A percentile compares a stretch with the other conserved stretches of the same genome.
These are phyloP conservation scores for Stagonosporopsis vannaccii DNA, from an alignment of 2,329 filamentous ascomycete species.

Conservation along the genomic window DNA sequence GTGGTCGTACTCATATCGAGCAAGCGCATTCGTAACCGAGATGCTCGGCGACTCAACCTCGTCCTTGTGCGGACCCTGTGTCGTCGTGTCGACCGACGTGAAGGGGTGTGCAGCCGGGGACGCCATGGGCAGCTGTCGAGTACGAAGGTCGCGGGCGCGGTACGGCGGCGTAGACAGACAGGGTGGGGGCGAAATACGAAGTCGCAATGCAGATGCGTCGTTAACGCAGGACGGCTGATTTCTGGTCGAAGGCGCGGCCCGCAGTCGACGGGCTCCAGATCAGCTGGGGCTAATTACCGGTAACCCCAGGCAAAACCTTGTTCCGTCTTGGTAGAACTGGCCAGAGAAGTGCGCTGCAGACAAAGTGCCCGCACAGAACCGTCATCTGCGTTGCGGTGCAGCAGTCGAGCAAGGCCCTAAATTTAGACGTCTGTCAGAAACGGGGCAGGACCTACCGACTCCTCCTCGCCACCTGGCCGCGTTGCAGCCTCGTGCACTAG, in stretches of 20 bases:
- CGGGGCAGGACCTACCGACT: constrained; percentile 15
- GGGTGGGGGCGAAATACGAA: constrained; percentile 43
- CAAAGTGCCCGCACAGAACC: not conserved
- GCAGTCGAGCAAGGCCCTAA: constrained; percentile 27
- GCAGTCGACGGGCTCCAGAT: constrained; percentile 31
- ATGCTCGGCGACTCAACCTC: constrained; percentile 57
- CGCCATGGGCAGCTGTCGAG: constrained; percentile 41
- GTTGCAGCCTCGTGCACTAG: constrained; percentile 9
- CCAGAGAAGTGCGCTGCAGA: constrained; percentile 22
- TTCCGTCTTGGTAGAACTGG: constrained; percentile 22
- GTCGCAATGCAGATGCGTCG: constrained; percentile 29
- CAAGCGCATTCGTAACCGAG: constrained; percentile 66
- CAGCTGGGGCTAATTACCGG: constrained; percentile 21
- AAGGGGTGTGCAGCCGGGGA: constrained; percentile 47
- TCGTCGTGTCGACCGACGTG: constrained; percentile 53
- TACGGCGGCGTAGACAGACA: constrained; percentile 38
- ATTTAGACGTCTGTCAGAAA: constrained; percentile 26
- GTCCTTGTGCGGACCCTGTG: constrained; percentile 41
- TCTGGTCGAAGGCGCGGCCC: constrained; percentile 31
- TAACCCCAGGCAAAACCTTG: constrained; percentile 19
- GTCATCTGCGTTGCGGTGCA: constrained; percentile 25
- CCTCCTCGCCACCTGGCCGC: constrained; percentile 21
- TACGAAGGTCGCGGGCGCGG: constrained; percentile 35
- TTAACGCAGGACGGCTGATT: constrained; percentile 45
- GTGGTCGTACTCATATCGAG: constrained; percentile 86